Conservation (phyloP, 352 stramenopile species). For the Pythium aphanidermatum region DNA sequence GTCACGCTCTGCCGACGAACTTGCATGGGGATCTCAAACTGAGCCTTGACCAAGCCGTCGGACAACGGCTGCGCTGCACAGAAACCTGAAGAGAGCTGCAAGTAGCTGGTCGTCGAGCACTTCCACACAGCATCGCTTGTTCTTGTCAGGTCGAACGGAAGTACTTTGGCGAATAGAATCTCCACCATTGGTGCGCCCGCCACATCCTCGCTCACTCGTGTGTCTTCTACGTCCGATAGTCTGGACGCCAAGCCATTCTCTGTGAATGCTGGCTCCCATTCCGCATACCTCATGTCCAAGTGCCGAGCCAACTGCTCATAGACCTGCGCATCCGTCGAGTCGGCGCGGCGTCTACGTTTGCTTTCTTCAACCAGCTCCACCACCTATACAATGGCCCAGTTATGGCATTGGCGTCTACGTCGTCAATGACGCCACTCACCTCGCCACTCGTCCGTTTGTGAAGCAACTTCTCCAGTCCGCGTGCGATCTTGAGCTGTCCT, state of each 20-base stretch:
- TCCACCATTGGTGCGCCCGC: background rate
- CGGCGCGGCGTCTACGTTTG: background rate
- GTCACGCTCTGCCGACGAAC: slow-evolving; percentile 1
- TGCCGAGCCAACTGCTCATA: background rate
- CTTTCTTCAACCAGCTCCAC: background rate
- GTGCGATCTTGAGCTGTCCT: slow-evolving; percentile 22
- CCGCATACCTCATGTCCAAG: background rate
- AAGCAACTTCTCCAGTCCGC: slow-evolving; percentile 17
- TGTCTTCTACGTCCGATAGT: background rate
- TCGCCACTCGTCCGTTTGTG: slow-evolving; percentile 11
- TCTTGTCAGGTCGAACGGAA: slow-evolving; percentile 2
- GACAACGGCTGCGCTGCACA: background rate
- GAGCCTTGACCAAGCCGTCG: background rate
- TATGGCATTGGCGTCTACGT: no score
- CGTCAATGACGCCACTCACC: slow-evolving; percentile 1
- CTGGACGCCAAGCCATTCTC: background rate
- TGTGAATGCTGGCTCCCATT: background rate
- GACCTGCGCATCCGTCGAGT: background rate
- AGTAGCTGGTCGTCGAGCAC: background rate
- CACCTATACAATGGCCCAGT: background rate
- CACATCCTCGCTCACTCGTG: background rate
- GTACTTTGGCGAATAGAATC: background rate
- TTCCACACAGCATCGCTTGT: slow-evolving; percentile 4
- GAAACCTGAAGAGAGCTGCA: slow-evolving; percentile 1
- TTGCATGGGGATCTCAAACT: background rate